Evolutionary conservation across 108 stramenopile genomes (phyloP), one percentile per base, ranked within the genome.

Genomic region (Fragilaria radians): DNA sequence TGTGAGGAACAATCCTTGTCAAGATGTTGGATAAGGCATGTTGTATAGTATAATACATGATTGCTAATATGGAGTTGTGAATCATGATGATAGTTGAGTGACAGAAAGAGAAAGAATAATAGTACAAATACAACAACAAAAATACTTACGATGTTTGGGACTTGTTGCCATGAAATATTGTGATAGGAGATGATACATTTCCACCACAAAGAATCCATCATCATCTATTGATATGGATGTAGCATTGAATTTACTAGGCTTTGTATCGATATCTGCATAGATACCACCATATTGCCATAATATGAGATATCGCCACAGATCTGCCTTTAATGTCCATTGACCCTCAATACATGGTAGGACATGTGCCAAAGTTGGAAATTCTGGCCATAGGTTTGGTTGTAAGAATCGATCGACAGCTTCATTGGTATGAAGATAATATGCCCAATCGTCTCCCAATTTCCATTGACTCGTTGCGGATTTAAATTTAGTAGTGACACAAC

Each of bases 401-500:
- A 84, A 54, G 30, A 84, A 25, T 55, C 76, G 65, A 42, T 81
- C 67, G 2, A 82, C 68, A 19, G 78, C 80, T 3, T 66, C 76
- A 55, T 83, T 80, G 46, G 81, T 78, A 57, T 87, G 81, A 57
- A 87, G 68, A 45, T 74, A 83, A 29, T 78, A 65, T 7, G 63
- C 57, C 33, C 55, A 67, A 36, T 27, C 54, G 29, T 54, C 30
- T 9, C 25, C 60, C 9, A 63, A 63, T 34, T 65, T 52, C 76
- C 76, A 77, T 42, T 45, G 19, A 9, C 65, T 31, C 2, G 61
- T 51, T 30, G 65, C n/a, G 11, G 59, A 21, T 25, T 48, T 48
- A 32, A 78, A 63, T 19, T 52, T 28, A 0, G 48, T 48, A 1
- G 72, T 45, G 9, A 68, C 22, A 45, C 77, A 78, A 5, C 72